Evolutionary conservation across 225 moss, liverwort and hornwort genomes (phyloP).

Genomic region (Physcomitrellopsis africana): DNA sequence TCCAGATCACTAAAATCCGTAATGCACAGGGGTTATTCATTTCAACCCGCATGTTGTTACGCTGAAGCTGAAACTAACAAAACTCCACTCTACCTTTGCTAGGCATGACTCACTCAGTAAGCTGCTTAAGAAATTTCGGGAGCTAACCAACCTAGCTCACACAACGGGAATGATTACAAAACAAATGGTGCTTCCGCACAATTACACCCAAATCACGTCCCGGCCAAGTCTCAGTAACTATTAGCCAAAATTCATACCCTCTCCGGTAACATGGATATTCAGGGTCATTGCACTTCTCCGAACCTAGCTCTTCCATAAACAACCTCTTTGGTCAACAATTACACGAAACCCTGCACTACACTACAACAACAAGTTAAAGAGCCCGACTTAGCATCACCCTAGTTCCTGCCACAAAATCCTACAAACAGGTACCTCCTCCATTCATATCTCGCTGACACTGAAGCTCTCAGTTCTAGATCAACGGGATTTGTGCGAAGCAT

Average conservation of each 20-base stretch:
- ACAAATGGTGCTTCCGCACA: background rate
- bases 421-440: no score
- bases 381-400: background rate
- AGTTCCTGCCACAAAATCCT: background rate
- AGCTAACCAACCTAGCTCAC: background rate
- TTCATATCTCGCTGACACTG: no score
- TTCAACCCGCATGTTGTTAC: background rate
- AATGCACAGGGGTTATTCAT: background rate
- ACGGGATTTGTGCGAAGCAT: no score
- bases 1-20: constrained; percentile 10
- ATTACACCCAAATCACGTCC: background rate
- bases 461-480: no score
- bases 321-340: background rate
- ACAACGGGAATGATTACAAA: constrained; percentile 7
- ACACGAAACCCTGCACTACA: background rate
- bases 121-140: background rate
- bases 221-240: background rate
- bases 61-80: constrained; percentile 16
- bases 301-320: background rate
- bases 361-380: background rate
- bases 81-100: constrained; percentile 10
- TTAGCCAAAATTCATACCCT: background rate
- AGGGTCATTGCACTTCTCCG: background rate
- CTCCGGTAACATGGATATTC: background rate
- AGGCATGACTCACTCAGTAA: background rate